Base-by-base conservation (phyloP, 2,329 filamentous ascomycete genomes). In the Hypoxylon sp. region DNA sequence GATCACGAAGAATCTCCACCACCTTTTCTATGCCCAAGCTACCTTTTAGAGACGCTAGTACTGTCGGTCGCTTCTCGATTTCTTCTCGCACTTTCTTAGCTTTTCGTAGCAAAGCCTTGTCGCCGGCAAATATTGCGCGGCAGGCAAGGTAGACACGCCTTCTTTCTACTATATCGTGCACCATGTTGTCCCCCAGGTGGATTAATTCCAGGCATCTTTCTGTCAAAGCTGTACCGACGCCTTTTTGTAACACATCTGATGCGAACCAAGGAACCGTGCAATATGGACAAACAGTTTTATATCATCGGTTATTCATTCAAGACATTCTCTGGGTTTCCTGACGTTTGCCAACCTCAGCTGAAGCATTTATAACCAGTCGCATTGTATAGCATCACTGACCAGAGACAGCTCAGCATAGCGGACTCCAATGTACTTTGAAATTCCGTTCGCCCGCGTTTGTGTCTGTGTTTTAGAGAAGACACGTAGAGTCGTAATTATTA, bases 101-200 rank as follows among this genome's bases (percentile, higher is more conserved):
- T 37, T 57, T 52, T 7, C 71, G 71, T n/a, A 75, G 39, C 6
- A 60, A 64, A 11, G 72, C 69, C 43, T 70, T 67, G 5, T 65
- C 43, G 17, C 73, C 73, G 3, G 64, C 67, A 60, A 76, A 75
- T 24, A 75, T 68, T 11, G 68, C 64, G 19, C 71, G 65, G 54
- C 69, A 74, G 10, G 64, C 65, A 32, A 70, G 67, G 39, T 75
- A 75, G n/a, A 75, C 72, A 3, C 70, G 68, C 32, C 59, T 59
- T 41, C 61, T 65, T 20, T 73, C 61, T 17, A 43, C 56, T 34
- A 46, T 30, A 32, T 44, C 13, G 17, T 50, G 37, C 49, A 34
- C 44, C 46, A 58, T 76, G 70, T 37, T 57, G 41, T 55, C 44
- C 3, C 20, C 41, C 2, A 30, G n/a, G 22, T 20, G 51, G 22